Evolutionary conservation across 305 asterid species (phyloP), one percentile per base, ranked within the genome.

Genomic region (Fraxinus dipetala): DNA sequence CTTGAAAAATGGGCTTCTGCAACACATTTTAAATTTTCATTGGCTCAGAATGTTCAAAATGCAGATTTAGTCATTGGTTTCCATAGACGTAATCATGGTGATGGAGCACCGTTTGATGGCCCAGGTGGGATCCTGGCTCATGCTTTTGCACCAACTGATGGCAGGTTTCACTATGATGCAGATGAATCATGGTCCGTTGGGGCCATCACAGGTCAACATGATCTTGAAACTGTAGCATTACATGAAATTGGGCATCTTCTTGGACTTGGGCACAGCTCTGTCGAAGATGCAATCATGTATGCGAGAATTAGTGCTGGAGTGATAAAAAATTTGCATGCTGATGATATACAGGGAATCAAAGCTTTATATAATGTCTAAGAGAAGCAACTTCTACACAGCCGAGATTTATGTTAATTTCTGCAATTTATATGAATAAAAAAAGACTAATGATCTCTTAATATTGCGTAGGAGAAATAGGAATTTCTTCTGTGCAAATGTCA

Each of bases 211-310:
- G 6, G 65, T 28, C 26, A 32, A 1, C 4, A 77, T 31, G 87
- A 90, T 73, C n/a, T 87, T n/a, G 85, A 88, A 63, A 76, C 87
- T 0, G 80, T 88, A 31, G 91, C 88, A 6, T 0, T 83, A 45
- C 92, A 90, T 75, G 92, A 90, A 72, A 88, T 88, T 0, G 89
- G 93, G 5, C 93, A 90, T 63, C 84, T 85, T 48, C 88, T 90
- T 16, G 93, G 91, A 14, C 89, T 90, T 10, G 84, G 63, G 0
- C 90, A 90, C 80, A 85, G 89, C 80, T 5, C 56, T 0, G 83
- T 79, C 61, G 40, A 13, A 26, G 79, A 2, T 0, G 88, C 91
- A 0, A 83, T 85, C 13, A 90, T 90, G 91, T 88, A 2, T 31
- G 35, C 93, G 0, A 0, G 26, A 5, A 20, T 86, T 72, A 0